A percentile compares a stretch with the other conserved stretches of the same genome.
Conservation (phyloP, 1,139 yeast species). For the Blastobotrys apis region DNA sequence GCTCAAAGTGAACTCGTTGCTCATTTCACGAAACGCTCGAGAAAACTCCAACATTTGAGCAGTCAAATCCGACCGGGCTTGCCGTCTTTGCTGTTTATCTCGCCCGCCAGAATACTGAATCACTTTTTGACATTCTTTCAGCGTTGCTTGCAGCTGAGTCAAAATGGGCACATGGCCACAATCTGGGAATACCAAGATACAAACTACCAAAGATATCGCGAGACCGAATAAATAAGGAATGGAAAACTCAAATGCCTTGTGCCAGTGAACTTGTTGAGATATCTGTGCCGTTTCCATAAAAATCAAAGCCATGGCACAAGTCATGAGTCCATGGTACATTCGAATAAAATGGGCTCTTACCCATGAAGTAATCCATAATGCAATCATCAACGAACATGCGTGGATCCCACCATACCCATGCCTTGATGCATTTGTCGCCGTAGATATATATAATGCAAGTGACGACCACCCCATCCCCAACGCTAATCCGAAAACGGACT, state of each 20-base stretch:
- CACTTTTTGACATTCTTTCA: constrained; percentile 20
- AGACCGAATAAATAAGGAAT: constrained; percentile 45
- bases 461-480: constrained; percentile 47
- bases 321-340: constrained; percentile 36
- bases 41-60: constrained; percentile 36
- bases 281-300: constrained; percentile 31
- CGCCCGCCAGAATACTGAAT: constrained; percentile 16
- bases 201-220: constrained; percentile 37
- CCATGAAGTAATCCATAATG: constrained; percentile 41
- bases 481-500: constrained; percentile 44
- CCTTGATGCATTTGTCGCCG: constrained; percentile 40
- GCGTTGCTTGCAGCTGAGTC: constrained; percentile 18
- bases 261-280: constrained; percentile 32
- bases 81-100: constrained; percentile 17
- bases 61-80: constrained; percentile 32
- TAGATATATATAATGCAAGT: constrained; percentile 41
- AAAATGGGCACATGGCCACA: constrained; percentile 35
- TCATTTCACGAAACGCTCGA: constrained; percentile 42
- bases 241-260: constrained; percentile 40
- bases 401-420: constrained; percentile 46
- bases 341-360: constrained; percentile 41
- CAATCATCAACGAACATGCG: constrained; percentile 41
- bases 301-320: constrained; percentile 40
- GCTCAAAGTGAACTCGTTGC: constrained; percentile 41
- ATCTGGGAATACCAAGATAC: constrained; percentile 39